phyloP scores from a whole-genome alignment of 768 basidiomycete genomes.

The Kwoniella newhampshirensis region DNA sequence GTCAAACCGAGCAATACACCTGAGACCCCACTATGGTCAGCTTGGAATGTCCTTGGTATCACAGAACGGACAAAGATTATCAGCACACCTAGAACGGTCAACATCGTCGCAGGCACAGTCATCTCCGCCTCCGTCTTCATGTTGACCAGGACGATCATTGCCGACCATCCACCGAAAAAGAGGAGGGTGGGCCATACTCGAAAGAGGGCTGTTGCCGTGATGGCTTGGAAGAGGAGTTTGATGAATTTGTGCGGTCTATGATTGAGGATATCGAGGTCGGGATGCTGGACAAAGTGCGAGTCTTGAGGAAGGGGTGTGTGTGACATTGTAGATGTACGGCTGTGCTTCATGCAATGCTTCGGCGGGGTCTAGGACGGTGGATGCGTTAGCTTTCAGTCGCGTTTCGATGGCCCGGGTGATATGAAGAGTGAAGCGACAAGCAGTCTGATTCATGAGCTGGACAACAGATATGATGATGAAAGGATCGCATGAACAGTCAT shows the following conservation, averaged over 20 bases:
- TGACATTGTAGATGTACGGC: too few relatives aligned
- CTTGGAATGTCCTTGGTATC: not conserved
- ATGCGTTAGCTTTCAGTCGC: too few relatives aligned
- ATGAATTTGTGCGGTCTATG: slow-evolving; percentile 31
- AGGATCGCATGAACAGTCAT: too few relatives aligned
- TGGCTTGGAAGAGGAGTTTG: slow-evolving; percentile 24
- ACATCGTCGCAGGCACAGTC: slow-evolving; percentile 38
- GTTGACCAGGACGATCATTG: slow-evolving; percentile 35
- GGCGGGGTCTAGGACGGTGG: too few relatives aligned
- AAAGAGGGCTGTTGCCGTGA: slow-evolving; percentile 37
- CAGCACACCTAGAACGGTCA: slow-evolving; percentile 41
- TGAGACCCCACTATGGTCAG: not conserved
- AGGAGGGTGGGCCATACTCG: slow-evolving; percentile 42
- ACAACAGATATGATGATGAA: too few relatives aligned
- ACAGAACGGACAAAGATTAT: not conserved
- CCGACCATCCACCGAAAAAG: slow-evolving; percentile 40
- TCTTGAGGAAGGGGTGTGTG: slow-evolving; percentile 30
- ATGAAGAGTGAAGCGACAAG: too few relatives aligned
- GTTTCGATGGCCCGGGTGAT: too few relatives aligned
- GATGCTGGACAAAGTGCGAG: slow-evolving; percentile 22
- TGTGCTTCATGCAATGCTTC: too few relatives aligned
- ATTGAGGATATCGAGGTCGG: slow-evolving; percentile 23
- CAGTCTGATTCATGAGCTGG: too few relatives aligned
- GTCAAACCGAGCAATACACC: slow-evolving; percentile 50
- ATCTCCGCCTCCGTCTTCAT: slow-evolving; percentile 35